phyloP scores from a whole-genome alignment of 768 basidiomycete genomes.

The Strobilomyces dryophilus region DNA sequence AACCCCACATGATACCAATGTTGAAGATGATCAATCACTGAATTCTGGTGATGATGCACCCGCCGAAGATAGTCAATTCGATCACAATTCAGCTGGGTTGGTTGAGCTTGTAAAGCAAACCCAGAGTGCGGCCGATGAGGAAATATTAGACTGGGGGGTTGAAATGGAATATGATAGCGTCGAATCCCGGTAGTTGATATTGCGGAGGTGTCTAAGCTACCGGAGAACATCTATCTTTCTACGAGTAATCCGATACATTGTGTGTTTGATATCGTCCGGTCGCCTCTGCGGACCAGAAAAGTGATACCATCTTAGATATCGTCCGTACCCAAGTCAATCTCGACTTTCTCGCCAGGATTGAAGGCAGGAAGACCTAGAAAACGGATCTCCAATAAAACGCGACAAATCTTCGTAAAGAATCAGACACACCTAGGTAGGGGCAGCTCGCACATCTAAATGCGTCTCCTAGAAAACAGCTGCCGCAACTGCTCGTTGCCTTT shows the following conservation, averaged over 20 bases:
- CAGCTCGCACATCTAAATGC: slow-evolving; percentile 96
- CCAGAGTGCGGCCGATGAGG: slow-evolving; percentile 24
- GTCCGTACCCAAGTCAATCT: slow-evolving; percentile 85
- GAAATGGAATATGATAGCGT: slow-evolving; percentile 20
- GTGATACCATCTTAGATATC: slow-evolving; percentile 54
- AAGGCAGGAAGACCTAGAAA: slow-evolving; percentile 90
- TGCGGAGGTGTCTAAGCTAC: background rate
- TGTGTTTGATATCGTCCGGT: slow-evolving; percentile 1
- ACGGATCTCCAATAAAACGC: slow-evolving; percentile 6
- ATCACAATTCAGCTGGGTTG: slow-evolving; percentile 20
- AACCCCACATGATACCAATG: background rate
- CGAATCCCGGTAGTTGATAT: background rate
- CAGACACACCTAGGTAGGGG: slow-evolving; percentile 87
- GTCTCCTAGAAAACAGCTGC: slow-evolving; percentile 96
- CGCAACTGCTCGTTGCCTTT: slow-evolving; percentile 94
- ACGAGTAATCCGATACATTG: background rate
- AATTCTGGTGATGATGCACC: slow-evolving; percentile 15
- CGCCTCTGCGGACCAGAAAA: background rate
- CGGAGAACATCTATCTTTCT: background rate
- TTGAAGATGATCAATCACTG: slow-evolving; percentile 12
- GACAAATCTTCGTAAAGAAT: slow-evolving; percentile 3
- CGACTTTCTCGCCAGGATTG: slow-evolving; percentile 97
- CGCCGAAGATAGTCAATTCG: slow-evolving; percentile 6
- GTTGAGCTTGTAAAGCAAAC: slow-evolving; percentile 24
- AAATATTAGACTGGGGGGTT: slow-evolving; percentile 30